Conservation (phyloP, 2,329 filamentous ascomycete genomes). For the Colletotrichum abscissum region DNA sequence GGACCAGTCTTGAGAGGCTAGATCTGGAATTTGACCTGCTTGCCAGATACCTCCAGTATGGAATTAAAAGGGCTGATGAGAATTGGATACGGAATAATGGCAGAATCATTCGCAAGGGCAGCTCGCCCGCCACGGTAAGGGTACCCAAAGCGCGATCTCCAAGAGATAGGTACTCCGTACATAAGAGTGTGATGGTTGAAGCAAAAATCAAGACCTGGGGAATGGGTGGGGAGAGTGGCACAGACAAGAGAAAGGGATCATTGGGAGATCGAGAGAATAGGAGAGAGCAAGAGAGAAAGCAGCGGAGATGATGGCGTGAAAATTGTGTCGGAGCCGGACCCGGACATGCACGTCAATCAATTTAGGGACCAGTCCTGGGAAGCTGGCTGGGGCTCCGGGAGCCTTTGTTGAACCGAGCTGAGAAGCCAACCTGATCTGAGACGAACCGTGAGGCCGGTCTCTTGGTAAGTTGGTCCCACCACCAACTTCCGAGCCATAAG, state of each 20-base stretch:
- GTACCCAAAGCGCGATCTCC: background rate
- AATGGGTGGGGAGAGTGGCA: background rate
- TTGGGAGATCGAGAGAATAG: background rate
- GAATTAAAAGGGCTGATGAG: background rate
- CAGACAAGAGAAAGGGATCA: background rate
- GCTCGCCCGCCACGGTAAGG: background rate
- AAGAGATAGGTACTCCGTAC: no score
- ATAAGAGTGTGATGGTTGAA: background rate
- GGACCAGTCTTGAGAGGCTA: background rate
- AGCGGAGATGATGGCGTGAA: constrained; percentile 22
- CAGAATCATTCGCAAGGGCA: background rate
- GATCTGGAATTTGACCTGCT: background rate
- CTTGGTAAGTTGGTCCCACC: background rate
- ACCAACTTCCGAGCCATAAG: background rate
- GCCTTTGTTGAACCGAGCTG: constrained; percentile 9
- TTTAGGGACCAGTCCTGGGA: background rate
- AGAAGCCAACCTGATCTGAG: background rate
- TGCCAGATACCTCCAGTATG: background rate
- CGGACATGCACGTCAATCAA: background rate
- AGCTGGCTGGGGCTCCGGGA: background rate
- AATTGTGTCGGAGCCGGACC: background rate
- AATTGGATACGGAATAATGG: background rate
- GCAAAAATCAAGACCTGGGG: background rate
- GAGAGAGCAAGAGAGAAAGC: background rate
- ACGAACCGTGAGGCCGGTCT: background rate